phyloP scores from a whole-genome alignment of 2,329 filamentous ascomycete genomes.

The Zalaria obscura region DNA sequence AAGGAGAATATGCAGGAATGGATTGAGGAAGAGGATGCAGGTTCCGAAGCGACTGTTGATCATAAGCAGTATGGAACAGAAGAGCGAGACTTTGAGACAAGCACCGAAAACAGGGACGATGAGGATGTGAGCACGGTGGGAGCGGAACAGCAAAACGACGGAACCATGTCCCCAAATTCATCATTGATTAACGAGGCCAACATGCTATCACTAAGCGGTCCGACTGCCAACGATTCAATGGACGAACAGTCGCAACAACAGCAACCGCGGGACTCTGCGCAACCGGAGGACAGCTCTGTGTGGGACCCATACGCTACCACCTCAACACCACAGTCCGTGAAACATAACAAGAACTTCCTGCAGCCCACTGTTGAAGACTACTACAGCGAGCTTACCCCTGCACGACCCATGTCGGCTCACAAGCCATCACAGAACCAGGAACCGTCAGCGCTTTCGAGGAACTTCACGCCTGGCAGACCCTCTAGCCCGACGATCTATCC shows the following conservation, averaged over 20 bases:
- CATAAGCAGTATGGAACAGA: no score
- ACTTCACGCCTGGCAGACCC: slow-evolving; percentile 11
- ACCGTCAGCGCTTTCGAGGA: slow-evolving; percentile 2
- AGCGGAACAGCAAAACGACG: neutral
- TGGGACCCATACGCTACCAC: slow-evolving; percentile 14
- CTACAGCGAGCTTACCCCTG: slow-evolving; percentile 18
- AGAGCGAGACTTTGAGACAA: no score
- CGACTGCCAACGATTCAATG: no score
- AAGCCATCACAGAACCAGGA: slow-evolving; percentile 4
- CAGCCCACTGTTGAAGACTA: slow-evolving; percentile 21
- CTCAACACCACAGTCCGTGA: slow-evolving; percentile 1
- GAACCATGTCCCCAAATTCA: neutral
- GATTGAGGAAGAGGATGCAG: slow-evolving; percentile 7
- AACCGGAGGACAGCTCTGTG: slow-evolving; percentile 13
- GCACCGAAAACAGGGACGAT: neutral
- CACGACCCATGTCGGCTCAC: slow-evolving; percentile 6
- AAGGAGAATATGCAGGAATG: slow-evolving; percentile 1
- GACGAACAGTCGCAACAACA: no score
- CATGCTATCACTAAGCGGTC: no score
- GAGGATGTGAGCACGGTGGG: neutral
- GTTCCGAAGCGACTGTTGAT: no score
- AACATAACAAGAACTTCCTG: slow-evolving; percentile 12
- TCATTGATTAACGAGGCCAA: no score
- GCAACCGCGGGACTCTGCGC: neutral
- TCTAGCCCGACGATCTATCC: slow-evolving; percentile 17